phyloP scores from a whole-genome alignment of 768 basidiomycete genomes.

The Cantharellus anzutake region DNA sequence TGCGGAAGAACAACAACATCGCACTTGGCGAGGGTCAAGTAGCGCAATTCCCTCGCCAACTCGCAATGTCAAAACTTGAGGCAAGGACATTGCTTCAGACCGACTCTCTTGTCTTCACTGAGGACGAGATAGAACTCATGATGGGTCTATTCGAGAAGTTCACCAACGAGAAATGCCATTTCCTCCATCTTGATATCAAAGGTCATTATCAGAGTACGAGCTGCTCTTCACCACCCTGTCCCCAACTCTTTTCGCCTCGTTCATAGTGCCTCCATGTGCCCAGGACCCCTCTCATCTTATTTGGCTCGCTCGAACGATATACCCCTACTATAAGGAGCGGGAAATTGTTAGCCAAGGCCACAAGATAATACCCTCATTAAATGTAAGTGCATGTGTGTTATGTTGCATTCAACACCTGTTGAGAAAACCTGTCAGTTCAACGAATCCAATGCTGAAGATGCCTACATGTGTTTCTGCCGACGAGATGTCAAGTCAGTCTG shows the following conservation, averaged over 20 bases:
- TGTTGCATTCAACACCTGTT: neutral
- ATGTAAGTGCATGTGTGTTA: slow-evolving; percentile 35
- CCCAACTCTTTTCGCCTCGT: slow-evolving; percentile 43
- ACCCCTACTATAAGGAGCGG: slow-evolving; percentile 81
- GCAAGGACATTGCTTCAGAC: too few species aligned
- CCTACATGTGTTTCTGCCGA: slow-evolving; percentile 92
- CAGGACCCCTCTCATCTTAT: slow-evolving; percentile 41
- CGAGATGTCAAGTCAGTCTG: slow-evolving; percentile 86
- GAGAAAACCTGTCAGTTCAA: slow-evolving; percentile 35
- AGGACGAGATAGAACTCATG: too few species aligned
- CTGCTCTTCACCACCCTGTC: slow-evolving; percentile 43
- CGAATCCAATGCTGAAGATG: slow-evolving; percentile 73
- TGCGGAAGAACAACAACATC: slow-evolving; percentile 46
- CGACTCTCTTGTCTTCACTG: too few species aligned
- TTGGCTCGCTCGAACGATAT: slow-evolving; percentile 52
- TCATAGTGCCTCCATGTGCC: slow-evolving; percentile 44
- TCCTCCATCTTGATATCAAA: too few species aligned
- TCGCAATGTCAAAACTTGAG: too few species aligned
- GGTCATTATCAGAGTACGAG: slow-evolving; percentile 25
- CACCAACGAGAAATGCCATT: too few species aligned
- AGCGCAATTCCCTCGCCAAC: slow-evolving; percentile 30
- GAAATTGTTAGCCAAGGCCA: slow-evolving; percentile 64
- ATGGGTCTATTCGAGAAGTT: slow-evolving; percentile 87
- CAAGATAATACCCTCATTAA: slow-evolving; percentile 69
- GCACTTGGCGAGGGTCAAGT: slow-evolving; percentile 75